Base-by-base conservation (phyloP, 768 basidiomycete species). In the Mycena filopes region DNA sequence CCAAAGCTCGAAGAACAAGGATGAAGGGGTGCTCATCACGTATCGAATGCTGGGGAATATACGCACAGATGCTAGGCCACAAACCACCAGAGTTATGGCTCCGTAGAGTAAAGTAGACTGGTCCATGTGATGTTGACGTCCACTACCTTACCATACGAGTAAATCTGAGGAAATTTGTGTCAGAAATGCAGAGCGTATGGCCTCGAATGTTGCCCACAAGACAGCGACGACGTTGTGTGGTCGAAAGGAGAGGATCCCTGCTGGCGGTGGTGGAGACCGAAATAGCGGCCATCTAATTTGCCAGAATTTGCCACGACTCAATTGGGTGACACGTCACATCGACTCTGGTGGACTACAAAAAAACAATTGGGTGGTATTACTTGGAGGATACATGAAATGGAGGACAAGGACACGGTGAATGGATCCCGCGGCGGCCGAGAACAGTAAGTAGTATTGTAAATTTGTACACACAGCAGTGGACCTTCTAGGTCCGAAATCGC, bases 1-100 rank as follows among this genome's bases (percentile, higher is more conserved):
- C 89, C 88, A 78, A 71, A 74, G 82, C 89, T 94, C 93, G 82
- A 91, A 94, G 92, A 94, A 94, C 92, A 94, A 94, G 92, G 92
- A 94, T 94, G 93, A 92, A 86, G 60, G 80, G 82, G 80, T 77
- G 70, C 80, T 87, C 89, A 92, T 92, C 92, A 78, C 29, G 57
- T 23, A 62, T 21, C 63, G 43, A 40, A 23, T 40, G 48, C 25
- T 63, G 23, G 3, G 40, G 42, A 31, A 45, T 13, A 70, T 41
- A 80, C 83, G 80, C 72, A 84, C 83, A 73, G 77, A 70, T 49
- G 77, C 60, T 26, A 81, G 54, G 60, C 74, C 73, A 29, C 75
- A 77, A 23, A 70, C 71, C 18, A 78, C 65, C 23, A 80, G 47
- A 51, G 75, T 71, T 51, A 80, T 66, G 55, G 75, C 73, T 55